Evolutionary conservation across 352 stramenopile genomes (phyloP).

Genomic region (Plasmopara muralis): DNA sequence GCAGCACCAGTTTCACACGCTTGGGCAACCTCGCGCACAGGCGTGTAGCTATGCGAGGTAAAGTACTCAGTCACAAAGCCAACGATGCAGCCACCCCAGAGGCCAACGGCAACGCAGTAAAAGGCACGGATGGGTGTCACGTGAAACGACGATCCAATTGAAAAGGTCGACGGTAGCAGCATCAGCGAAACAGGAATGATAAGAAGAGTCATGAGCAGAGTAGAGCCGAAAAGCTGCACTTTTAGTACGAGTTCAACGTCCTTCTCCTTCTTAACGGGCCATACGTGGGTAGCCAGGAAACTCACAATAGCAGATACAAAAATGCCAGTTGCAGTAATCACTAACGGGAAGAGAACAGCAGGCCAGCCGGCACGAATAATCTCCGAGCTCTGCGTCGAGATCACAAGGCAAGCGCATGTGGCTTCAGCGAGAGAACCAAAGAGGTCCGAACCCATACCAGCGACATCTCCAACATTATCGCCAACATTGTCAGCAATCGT

Average conservation of each 20-base stretch:
- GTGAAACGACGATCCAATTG: slow-evolving; percentile 66
- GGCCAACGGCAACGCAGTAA: slow-evolving; percentile 92
- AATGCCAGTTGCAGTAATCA: slow-evolving; percentile 95
- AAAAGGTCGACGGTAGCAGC: slow-evolving; percentile 91
- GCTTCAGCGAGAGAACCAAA: slow-evolving; percentile 98
- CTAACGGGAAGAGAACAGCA: slow-evolving; percentile 94
- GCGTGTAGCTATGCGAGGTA: slow-evolving; percentile 96
- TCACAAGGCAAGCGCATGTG: slow-evolving; percentile 98
- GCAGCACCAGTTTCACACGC: slow-evolving; percentile 97
- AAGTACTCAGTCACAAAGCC: slow-evolving; percentile 99
- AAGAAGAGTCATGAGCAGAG: slow-evolving; percentile 92
- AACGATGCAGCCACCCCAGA: slow-evolving; percentile 96
- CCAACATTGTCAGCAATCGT: slow-evolving; percentile 99
- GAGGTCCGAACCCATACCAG: slow-evolving; percentile 99
- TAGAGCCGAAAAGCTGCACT: slow-evolving; percentile 97
- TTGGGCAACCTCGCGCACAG: slow-evolving; percentile 94
- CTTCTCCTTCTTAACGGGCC: slow-evolving; percentile 91
- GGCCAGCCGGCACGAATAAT: slow-evolving; percentile 90
- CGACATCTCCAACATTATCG: slow-evolving; percentile 99
- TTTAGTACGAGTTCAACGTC: slow-evolving; percentile 97
- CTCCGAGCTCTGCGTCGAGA: slow-evolving; percentile 89
- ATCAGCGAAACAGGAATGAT: slow-evolving; percentile 87
- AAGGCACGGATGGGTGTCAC: slow-evolving; percentile 85
- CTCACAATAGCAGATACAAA: slow-evolving; percentile 94
- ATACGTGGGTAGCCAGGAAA: slow-evolving; percentile 97